Base-by-base conservation (phyloP, 176 grass and related monocot genomes). In the Typha latifolia region DNA sequence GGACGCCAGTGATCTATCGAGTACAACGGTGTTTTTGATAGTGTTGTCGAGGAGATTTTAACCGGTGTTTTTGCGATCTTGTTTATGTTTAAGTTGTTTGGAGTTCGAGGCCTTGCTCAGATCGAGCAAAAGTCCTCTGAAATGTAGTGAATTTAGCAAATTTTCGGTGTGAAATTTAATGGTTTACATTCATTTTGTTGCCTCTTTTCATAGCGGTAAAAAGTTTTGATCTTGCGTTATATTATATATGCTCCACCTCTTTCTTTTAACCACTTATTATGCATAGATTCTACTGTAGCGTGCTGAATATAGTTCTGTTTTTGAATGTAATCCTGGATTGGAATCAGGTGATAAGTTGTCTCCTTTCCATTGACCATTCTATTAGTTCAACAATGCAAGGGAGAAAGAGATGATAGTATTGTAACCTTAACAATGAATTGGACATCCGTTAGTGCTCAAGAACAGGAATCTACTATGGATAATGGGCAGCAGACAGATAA, bases 401-500 rank as follows among this genome's bases (percentile, higher is more conserved):
- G 19, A 57, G 1, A 12, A 57, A 21, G 52, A 57, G 52, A 57
- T 57, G 15, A 11, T 15, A 7, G 52, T 20, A 2, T 20, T 57
- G 15, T 57, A 20, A 20, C n/a, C 10, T 57, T 20, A 57, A 18
- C 52, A 14, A 57, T 57, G 52, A 57, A 57, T 57, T 57, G 52
- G 52, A 18, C 52, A 57, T 57, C 19, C 52, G 15, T 2, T 18
- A 14, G 13, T 20, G 52, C 15, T 18, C 6, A 18, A 20, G 8
- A 15, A 2, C 52, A 57, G 15, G 52, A 57, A 0, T 8, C 52
- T 18, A 20, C 19, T 20, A 20, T 20, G 6, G 52, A 57, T 15
- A 57, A 21, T 57, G 14, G 12, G 63, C 63, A 65, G 63, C 27
- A 65, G 16, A 7, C 63, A 34, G 63, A 65, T 43, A 34, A n/a